Evolutionary conservation across 768 basidiomycete genomes (phyloP).

Genomic region (Cystobasidiopsis lactophilus): DNA sequence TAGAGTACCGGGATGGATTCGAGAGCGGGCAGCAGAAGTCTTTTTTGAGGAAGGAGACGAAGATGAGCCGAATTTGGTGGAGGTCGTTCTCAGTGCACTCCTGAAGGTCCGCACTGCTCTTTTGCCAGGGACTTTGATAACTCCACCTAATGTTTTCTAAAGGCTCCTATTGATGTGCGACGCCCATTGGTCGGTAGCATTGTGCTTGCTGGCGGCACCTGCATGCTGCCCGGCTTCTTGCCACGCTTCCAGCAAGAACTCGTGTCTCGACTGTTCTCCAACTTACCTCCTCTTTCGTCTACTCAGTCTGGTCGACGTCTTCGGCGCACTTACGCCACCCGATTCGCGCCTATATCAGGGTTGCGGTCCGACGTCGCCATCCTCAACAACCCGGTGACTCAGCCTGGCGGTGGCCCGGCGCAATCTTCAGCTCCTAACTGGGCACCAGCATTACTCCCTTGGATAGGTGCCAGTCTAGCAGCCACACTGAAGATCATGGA

Average conservation of each 20-base stretch:
- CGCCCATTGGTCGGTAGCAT: too few relatives aligned
- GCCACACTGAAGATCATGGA: conserved; percentile 70
- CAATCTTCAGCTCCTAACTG: conserved; percentile 82
- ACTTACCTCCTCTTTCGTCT: neutral
- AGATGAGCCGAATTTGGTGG: conserved; percentile 64
- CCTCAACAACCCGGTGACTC: neutral
- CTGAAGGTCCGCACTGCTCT: conserved; percentile 37
- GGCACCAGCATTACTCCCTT: conserved; percentile 52
- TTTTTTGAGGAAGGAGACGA: conserved; percentile 75
- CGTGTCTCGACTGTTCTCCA: conserved; percentile 32
- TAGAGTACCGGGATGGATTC: conserved; percentile 79
- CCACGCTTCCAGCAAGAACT: conserved; percentile 65
- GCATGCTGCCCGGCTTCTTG: conserved; percentile 81
- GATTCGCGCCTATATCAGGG: neutral
- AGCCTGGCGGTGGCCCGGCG: conserved; percentile 32
- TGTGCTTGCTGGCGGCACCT: conserved; percentile 66
- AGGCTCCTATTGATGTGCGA: conserved; percentile 76
- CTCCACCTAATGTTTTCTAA: too few relatives aligned
- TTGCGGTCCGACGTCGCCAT: neutral
- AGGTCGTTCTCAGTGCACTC: conserved; percentile 53
- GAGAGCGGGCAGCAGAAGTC: conserved; percentile 75
- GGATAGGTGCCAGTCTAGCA: conserved; percentile 84
- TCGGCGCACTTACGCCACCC: neutral
- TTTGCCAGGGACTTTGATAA: neutral
- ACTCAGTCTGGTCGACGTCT: neutral